Conservation (phyloP, 345 rosid genomes). For the Lumnitzera littorea region DNA sequence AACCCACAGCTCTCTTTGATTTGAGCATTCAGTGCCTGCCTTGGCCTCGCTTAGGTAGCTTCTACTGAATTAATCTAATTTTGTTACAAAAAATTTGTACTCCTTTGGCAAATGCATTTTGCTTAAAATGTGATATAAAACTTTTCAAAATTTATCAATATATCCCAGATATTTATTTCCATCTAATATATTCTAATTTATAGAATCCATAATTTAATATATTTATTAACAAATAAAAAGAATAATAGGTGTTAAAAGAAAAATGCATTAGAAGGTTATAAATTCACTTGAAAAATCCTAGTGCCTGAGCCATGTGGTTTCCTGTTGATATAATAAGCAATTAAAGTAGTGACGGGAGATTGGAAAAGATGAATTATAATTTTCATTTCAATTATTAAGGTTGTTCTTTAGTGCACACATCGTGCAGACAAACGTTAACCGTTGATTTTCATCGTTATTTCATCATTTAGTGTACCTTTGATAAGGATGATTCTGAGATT, state of each 20-base stretch:
- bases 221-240: slow-evolving; percentile 2
- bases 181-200: too few relatives aligned
- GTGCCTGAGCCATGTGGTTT: neutral
- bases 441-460: too few relatives aligned
- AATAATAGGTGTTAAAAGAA: slow-evolving; percentile 3
- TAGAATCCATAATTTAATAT: too few relatives aligned
- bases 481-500: neutral
- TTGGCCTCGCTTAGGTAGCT: neutral
- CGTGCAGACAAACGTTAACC: neutral
- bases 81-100: neutral
- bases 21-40: slow-evolving; percentile 38
- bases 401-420: neutral
- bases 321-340: neutral
- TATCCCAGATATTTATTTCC: too few relatives aligned
- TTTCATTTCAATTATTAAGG: slow-evolving; percentile 13
- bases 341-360: neutral
- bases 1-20: slow-evolving; percentile 13
- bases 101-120: too few relatives aligned
- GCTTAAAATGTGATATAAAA: too few relatives aligned
- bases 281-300: slow-evolving; percentile 5
- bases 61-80: neutral
- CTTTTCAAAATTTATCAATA: too few relatives aligned
- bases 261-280: slow-evolving; percentile 6
- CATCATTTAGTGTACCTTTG: too few relatives aligned
- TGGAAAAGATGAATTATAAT: neutral